Evolutionary conservation across 768 basidiomycete species (phyloP).

Genomic region (Psilocybe subaeruginosa): DNA sequence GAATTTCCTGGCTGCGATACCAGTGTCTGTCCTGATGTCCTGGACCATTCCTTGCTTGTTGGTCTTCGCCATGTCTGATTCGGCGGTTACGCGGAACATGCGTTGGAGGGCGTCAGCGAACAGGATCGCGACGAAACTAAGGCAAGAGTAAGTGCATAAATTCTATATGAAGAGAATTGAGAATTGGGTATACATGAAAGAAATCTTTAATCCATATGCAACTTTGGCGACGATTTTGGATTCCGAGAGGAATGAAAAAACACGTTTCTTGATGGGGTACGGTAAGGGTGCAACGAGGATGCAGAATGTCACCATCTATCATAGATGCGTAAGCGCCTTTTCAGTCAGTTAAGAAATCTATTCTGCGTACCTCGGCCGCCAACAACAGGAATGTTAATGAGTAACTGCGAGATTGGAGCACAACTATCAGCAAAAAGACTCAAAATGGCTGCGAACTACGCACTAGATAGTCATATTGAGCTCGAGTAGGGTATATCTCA

Average conservation of each 20-base stretch:
- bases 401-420: slow-evolving; percentile 51
- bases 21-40: slow-evolving; percentile 82
- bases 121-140: slow-evolving; percentile 80
- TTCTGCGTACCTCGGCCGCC: slow-evolving; percentile 61
- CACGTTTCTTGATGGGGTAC: slow-evolving; percentile 64
- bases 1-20: slow-evolving; percentile 90
- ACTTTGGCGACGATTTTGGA: slow-evolving; percentile 78
- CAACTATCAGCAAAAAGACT: slow-evolving; percentile 28
- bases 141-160: neutral
- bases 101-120: slow-evolving; percentile 93
- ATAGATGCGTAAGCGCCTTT: neutral
- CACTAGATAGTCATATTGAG: slow-evolving; percentile 51
- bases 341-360: neutral
- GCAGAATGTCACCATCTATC: slow-evolving; percentile 82
- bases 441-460: slow-evolving; percentile 11
- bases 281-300: slow-evolving; percentile 87
- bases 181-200: slow-evolving; percentile 73
- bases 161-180: no score
- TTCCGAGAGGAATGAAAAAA: slow-evolving; percentile 76
- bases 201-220: slow-evolving; percentile 91
- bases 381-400: slow-evolving; percentile 81
- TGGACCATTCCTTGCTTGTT: slow-evolving; percentile 50
- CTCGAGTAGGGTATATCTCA: neutral
- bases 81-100: slow-evolving; percentile 82
- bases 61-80: slow-evolving; percentile 68